Conservation (phyloP, 2,329 filamentous ascomycete species). For the Helotiales sp. region DNA sequence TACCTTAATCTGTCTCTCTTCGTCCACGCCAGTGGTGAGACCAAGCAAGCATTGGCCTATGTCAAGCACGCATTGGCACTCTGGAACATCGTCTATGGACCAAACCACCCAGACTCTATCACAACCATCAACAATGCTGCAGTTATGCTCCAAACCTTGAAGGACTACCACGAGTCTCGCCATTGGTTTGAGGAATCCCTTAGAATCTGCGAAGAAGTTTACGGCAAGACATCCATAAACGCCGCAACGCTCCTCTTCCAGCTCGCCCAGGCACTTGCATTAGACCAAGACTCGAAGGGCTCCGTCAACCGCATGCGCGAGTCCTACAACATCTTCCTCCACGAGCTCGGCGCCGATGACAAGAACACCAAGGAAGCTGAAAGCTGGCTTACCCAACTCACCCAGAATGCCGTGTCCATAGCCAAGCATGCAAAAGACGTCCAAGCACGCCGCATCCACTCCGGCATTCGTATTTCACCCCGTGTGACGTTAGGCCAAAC, state of each 20-base stretch:
- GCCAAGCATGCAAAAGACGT: slow-evolving; percentile 91
- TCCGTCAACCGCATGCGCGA: slow-evolving; percentile 94
- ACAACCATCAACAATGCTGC: slow-evolving; percentile 98
- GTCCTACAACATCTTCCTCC: slow-evolving; percentile 92
- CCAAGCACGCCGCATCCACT: slow-evolving; percentile 70
- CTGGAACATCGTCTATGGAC: slow-evolving; percentile 96
- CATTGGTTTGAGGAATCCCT: slow-evolving; percentile 96
- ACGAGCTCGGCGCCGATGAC: slow-evolving; percentile 82
- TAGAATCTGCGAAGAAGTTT: slow-evolving; percentile 83
- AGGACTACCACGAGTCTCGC: slow-evolving; percentile 91
- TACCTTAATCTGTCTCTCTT: slow-evolving; percentile 96
- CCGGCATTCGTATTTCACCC: slow-evolving; percentile 67
- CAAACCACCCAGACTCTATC: slow-evolving; percentile 93
- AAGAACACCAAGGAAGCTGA: slow-evolving; percentile 98
- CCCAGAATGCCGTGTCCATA: slow-evolving; percentile 90
- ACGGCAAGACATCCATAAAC: slow-evolving; percentile 87
- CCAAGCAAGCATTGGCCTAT: slow-evolving; percentile 81
- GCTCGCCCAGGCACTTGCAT: slow-evolving; percentile 87
- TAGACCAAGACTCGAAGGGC: slow-evolving; percentile 93
- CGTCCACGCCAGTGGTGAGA: slow-evolving; percentile 89
- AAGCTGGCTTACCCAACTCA: slow-evolving; percentile 93
- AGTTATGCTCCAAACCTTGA: slow-evolving; percentile 95
- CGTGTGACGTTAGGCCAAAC: slow-evolving; percentile 55
- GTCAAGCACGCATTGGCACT: slow-evolving; percentile 90
- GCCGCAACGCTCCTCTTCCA: slow-evolving; percentile 96